Percentiles rank a stretch among this genome's conserved stretches.
Conservation (phyloP, 495 filamentous ascomycete species). For the Cryomyces antarcticus region DNA sequence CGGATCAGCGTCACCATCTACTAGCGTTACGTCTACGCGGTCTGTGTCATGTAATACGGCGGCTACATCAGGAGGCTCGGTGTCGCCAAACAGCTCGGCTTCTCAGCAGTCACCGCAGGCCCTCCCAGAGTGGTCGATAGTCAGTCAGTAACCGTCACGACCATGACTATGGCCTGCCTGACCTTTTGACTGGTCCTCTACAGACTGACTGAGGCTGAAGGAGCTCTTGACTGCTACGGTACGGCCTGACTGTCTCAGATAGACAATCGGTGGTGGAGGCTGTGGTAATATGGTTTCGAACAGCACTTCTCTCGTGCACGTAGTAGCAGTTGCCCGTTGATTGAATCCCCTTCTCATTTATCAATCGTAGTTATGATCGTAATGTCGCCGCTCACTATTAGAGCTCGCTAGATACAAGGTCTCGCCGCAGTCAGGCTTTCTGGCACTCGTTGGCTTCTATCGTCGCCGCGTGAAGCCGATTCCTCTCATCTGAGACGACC, state of each 20-base stretch:
- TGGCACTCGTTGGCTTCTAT: background rate
- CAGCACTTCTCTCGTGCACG: background rate
- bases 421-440: background rate
- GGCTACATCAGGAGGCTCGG: too few relatives aligned
- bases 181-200: background rate
- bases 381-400: background rate
- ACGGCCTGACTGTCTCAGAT: background rate
- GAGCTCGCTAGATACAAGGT: background rate
- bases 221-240: background rate
- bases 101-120: too few relatives aligned
- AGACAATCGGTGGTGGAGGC: background rate
- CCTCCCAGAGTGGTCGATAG: background rate
- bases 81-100: too few relatives aligned
- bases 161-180: background rate
- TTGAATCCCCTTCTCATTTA: background rate
- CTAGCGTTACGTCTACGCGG: too few relatives aligned
- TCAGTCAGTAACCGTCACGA: background rate
- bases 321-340: background rate
- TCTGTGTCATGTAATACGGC: too few relatives aligned
- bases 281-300: background rate
- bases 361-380: background rate
- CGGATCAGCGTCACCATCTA: too few relatives aligned
- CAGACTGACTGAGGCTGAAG: background rate
- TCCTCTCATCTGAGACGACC: constrained; percentile 1
- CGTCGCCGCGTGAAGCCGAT: background rate